A percentile compares a stretch with the other conserved stretches of the same genome.
These are phyloP conservation scores for Arachnomyces sp. DNA, from an alignment of 2,329 filamentous ascomycete species.

Conservation along the genomic window DNA sequence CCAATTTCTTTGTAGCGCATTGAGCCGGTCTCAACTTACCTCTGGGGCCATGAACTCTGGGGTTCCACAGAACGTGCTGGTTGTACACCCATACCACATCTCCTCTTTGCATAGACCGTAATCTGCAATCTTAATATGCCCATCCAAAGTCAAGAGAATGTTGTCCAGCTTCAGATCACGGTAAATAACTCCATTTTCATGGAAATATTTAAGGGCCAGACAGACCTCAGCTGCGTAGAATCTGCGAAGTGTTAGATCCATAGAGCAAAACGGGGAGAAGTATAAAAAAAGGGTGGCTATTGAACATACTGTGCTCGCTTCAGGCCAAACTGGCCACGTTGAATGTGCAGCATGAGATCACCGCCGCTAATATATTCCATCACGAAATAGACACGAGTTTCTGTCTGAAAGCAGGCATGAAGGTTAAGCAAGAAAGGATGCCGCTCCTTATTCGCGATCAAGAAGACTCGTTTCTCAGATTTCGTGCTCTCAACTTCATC, in stretches of 20 bases:
- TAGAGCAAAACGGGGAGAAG: neutral
- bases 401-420: slow-evolving; percentile 97
- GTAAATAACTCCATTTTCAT: slow-evolving; percentile 98
- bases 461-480: slow-evolving; percentile 94
- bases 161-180: slow-evolving; percentile 75
- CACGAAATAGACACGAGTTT: slow-evolving; percentile 96
- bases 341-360: slow-evolving; percentile 98
- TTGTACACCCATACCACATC: slow-evolving; percentile 98
- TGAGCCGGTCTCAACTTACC: slow-evolving; percentile 45
- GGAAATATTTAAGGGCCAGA: slow-evolving; percentile 96
- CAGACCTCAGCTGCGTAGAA: slow-evolving; percentile 98
- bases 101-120: slow-evolving; percentile 99
- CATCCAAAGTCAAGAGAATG: slow-evolving; percentile 87
- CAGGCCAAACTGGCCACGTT: slow-evolving; percentile 88
- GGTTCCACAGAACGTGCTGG: slow-evolving; percentile 98
- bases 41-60: slow-evolving; percentile 99
- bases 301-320: slow-evolving; percentile 82
- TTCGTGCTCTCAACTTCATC: slow-evolving; percentile 97
- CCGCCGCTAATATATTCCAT: slow-evolving; percentile 99
- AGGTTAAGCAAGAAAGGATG: slow-evolving; percentile 93
- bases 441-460: slow-evolving; percentile 93
- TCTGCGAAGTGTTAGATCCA: slow-evolving; percentile 35
- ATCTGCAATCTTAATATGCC: slow-evolving; percentile 97
- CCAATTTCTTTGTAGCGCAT: neutral
- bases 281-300: neutral